Conservation (phyloP, 192 early-diverging fungal species). For the Backusella australiensis region DNA sequence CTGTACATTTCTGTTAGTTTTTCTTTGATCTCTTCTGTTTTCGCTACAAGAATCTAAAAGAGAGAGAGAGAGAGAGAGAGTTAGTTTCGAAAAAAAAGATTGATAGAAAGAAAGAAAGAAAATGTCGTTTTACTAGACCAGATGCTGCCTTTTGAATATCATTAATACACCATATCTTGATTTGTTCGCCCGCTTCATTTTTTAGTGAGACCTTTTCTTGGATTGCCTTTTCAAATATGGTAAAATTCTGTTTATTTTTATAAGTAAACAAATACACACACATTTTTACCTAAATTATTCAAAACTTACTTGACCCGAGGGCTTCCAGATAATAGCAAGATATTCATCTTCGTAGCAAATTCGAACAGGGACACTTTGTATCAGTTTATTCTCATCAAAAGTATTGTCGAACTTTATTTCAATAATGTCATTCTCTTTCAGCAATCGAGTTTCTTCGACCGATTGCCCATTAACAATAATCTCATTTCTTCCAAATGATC, state of each 20-base stretch:
- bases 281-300: background rate
- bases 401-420: constrained; percentile 42
- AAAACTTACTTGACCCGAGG: constrained; percentile 46
- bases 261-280: too few relatives aligned
- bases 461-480: constrained; percentile 55
- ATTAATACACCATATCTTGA: constrained; percentile 38
- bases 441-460: constrained; percentile 46
- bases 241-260: constrained; percentile 18
- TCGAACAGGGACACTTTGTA: constrained; percentile 44
- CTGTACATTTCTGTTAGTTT: constrained; percentile 35
- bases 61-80: constrained; percentile 26
- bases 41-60: constrained; percentile 44
- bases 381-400: constrained; percentile 39
- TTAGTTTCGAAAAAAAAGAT: constrained; percentile 21
- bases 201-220: constrained; percentile 20
- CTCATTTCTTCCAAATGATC: constrained; percentile 27
- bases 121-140: constrained; percentile 41
- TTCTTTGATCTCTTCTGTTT: constrained; percentile 27
- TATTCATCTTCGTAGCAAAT: constrained; percentile 52
- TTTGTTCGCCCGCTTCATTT: background rate
- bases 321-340: constrained; percentile 54
- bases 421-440: constrained; percentile 47
- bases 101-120: too few relatives aligned
- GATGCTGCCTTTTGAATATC: constrained; percentile 57
- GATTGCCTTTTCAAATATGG: constrained; percentile 15